Conservation (phyloP, 345 rosid species). For the Rhodomyrtus tomentosa region DNA sequence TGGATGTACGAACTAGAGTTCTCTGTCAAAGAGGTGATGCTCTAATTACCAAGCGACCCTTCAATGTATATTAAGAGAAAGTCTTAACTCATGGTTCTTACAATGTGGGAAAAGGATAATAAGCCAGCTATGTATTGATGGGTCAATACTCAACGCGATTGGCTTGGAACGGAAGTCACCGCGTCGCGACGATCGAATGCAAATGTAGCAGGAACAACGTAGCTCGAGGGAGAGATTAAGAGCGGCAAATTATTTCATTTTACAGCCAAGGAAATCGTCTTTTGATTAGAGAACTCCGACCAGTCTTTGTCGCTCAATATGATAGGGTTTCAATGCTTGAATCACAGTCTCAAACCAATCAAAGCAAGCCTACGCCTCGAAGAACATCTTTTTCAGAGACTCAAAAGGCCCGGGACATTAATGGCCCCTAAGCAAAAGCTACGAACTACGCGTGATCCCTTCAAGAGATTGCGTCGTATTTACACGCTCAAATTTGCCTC, state of each 20-base stretch:
- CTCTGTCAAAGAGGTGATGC: neutral
- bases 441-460: neutral
- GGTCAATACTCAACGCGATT: neutral
- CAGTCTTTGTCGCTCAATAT: neutral
- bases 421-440: neutral
- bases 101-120: neutral
- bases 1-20: neutral
- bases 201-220: neutral
- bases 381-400: neutral
- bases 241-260: neutral
- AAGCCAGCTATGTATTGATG: neutral
- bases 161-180: neutral
- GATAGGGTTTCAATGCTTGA: neutral
- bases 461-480: neutral
- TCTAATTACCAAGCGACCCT: neutral
- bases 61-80: neutral
- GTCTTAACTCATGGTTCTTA: neutral
- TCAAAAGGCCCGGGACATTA: neutral
- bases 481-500: neutral
- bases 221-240: neutral
- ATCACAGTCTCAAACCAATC: neutral
- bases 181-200: neutral
- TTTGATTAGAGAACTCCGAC: neutral
- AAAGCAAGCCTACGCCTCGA: neutral
- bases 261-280: neutral